Evolutionary conservation across 768 basidiomycete genomes (phyloP).

Genomic region (Clavulina sp.): DNA sequence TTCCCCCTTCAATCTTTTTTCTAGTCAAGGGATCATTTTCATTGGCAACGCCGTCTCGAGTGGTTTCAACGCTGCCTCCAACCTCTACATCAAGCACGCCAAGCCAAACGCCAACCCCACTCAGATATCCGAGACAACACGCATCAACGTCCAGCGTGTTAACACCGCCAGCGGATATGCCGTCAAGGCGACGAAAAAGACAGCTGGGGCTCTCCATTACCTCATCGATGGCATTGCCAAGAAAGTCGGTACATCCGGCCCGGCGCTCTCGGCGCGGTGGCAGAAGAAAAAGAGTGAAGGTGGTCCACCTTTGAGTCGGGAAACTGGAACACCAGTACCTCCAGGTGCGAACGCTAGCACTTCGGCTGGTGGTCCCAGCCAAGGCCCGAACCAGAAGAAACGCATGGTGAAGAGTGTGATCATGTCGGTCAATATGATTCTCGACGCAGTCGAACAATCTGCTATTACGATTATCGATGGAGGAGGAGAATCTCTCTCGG

Average conservation of each 20-base stretch:
- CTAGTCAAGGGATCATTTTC: background rate
- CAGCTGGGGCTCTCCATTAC: background rate
- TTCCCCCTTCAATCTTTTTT: background rate
- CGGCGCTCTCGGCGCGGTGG: too few species aligned
- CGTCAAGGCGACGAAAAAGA: background rate
- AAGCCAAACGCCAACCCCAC: background rate
- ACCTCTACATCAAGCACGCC: background rate
- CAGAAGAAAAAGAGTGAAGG: too few species aligned
- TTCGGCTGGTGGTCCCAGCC: background rate
- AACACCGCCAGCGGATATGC: background rate
- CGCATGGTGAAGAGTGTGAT: background rate
- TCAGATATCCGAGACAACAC: background rate
- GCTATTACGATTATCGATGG: background rate
- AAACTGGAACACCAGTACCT: too few species aligned
- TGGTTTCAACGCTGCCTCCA: background rate
- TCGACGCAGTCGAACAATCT: background rate
- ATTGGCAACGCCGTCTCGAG: background rate
- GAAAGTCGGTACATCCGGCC: too few species aligned
- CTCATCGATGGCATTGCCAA: too few species aligned
- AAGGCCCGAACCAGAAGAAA: background rate
- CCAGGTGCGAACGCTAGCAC: too few species aligned
- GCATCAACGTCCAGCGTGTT: background rate
- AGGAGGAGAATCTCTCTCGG: background rate
- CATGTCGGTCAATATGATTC: background rate
- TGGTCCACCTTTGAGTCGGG: too few species aligned